Evolutionary conservation across 805 yeast genomes (phyloP), one percentile per base, ranked within the genome.

Genomic region (Clavispora fructus): DNA sequence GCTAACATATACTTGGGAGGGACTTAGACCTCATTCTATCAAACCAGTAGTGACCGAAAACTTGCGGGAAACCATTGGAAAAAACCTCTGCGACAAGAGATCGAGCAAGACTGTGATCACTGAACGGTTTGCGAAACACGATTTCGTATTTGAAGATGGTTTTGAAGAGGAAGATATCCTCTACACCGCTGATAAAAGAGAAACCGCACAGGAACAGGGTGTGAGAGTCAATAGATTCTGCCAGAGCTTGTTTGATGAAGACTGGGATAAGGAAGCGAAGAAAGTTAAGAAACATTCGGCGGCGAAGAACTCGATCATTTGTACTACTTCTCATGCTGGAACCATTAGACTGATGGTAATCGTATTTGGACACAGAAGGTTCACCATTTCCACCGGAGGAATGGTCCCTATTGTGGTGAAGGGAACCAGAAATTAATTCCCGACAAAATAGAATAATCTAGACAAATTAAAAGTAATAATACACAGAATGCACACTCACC

Each of bases 311-410:
- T 45, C 56, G 19, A 52, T 65, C 37, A 60, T 80, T 31, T 78
- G 76, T 14, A 65, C 77, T 28, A 78, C 85, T 1, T 77, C 83
- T 17, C 86, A 81, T 55, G 80, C 82, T 2, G 86, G 86, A 2
- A 80, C 80, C 39, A 80, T 80, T 30, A 64, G 77, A 45, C 69
- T 79, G 26, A 61, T 75, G 6, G 63, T 81, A 12, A 70, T 80
- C 33, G 83, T 74, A 1, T 55, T 76, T 43, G 68, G 73, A 4
- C 87, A 82, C 58, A 69, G 85, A 46, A 66, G 70, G n/a, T 76
- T 80, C 55, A 71, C 80, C 23, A 74, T 82, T 39, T 75, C 81
- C 29, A 81, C 87, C 1, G 86, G 87, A 7, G 83, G 84, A n/a
- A 74, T 80, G 71, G 77, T 82, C 12, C 82, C 83, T 4, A 67